Conservation (phyloP, 2,329 filamentous ascomycete genomes). For the Aspergillus sp. region DNA sequence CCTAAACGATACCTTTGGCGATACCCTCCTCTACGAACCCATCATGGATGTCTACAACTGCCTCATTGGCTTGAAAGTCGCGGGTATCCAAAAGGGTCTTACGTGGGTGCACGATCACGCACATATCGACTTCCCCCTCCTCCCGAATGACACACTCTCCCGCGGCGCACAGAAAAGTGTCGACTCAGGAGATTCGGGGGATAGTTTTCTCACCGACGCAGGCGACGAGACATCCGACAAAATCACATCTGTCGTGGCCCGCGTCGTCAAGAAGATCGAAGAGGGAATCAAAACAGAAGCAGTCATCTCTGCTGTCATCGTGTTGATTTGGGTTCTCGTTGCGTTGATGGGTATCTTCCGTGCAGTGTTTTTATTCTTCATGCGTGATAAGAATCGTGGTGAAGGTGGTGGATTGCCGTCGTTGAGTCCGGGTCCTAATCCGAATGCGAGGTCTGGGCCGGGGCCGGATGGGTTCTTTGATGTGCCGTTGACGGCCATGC, state of each 20-base stretch:
- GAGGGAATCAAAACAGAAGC: constrained; percentile 67
- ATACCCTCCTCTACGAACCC: constrained; percentile 70
- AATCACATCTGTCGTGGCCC: constrained; percentile 66
- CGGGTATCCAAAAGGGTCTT: constrained; percentile 76
- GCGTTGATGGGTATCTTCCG: constrained; percentile 67
- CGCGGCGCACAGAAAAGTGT: constrained; percentile 60
- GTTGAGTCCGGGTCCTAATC: constrained; percentile 3
- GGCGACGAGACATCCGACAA: constrained; percentile 69
- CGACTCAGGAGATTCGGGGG: constrained; percentile 45
- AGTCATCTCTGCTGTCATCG: constrained; percentile 66
- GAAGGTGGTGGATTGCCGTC: constrained; percentile 48
- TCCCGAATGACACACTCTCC: constrained; percentile 77
- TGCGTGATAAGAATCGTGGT: constrained; percentile 53
- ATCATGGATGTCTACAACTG: constrained; percentile 77
- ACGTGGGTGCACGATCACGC: constrained; percentile 90
- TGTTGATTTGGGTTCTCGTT: constrained; percentile 71
- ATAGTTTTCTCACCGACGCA: constrained; percentile 71
- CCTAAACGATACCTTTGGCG: constrained; percentile 71
- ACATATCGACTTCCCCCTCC: constrained; percentile 69
- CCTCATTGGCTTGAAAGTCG: constrained; percentile 80
- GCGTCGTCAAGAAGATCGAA: constrained; percentile 61
- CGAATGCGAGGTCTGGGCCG: constrained; percentile 1
- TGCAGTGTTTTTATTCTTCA: constrained; percentile 55
- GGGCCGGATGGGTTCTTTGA: constrained; percentile 28
- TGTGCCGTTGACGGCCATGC: constrained; percentile 30